phyloP scores from a whole-genome alignment of 2,329 filamentous ascomycete genomes.

The Diaporthe capsici region DNA sequence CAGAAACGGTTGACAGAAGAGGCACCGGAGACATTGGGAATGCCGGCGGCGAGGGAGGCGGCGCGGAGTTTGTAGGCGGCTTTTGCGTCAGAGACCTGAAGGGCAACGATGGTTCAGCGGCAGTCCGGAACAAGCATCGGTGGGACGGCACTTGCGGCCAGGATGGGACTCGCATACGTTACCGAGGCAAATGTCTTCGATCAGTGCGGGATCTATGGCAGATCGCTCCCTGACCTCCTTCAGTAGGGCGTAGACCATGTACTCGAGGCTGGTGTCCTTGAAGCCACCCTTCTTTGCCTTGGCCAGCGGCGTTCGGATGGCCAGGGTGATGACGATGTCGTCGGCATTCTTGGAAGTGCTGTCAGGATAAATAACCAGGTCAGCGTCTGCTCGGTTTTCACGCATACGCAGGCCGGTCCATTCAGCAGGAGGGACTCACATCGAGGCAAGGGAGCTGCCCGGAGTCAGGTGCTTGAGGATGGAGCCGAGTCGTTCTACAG shows the following conservation, averaged over 20 bases:
- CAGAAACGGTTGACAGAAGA: conserved; percentile 96
- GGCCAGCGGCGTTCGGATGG: conserved; percentile 87
- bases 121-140: background rate
- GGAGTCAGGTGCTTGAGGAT: conserved; percentile 90
- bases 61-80: conserved; percentile 93
- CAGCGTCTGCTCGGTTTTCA: conserved; percentile 18
- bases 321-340: conserved; percentile 96
- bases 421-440: conserved; percentile 70
- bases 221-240: conserved; percentile 81
- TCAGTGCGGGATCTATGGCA: conserved; percentile 82
- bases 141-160: too few relatives aligned
- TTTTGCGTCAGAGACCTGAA: conserved; percentile 83
- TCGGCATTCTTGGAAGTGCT: conserved; percentile 95
- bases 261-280: conserved; percentile 94
- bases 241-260: conserved; percentile 84
- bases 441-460: conserved; percentile 77
- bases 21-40: conserved; percentile 88
- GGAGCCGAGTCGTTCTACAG: conserved; percentile 86
- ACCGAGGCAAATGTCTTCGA: conserved; percentile 92
- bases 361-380: conserved; percentile 46
- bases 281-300: conserved; percentile 94
- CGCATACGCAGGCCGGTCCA: background rate
- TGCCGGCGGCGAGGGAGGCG: conserved; percentile 89
- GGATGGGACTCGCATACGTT: conserved; percentile 70
- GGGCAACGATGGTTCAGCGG: background rate